Conservation (phyloP, 2,329 filamentous ascomycete genomes). For the Alternaria longipes region DNA sequence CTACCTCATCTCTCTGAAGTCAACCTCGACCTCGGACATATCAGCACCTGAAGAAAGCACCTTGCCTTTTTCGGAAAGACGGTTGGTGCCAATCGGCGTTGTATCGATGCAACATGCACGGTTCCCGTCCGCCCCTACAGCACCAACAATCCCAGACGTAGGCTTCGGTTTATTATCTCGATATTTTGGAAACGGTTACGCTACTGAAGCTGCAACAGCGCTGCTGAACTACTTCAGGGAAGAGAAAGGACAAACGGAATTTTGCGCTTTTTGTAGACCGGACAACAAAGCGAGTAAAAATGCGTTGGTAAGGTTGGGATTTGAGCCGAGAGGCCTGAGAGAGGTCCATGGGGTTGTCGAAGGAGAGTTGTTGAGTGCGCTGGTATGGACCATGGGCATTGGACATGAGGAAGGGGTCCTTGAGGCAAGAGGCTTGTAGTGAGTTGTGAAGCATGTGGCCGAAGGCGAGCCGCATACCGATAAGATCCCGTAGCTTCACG, state of each 20-base stretch:
- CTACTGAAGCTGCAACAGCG: conserved; percentile 27
- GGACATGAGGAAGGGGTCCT: conserved; percentile 4
- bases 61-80: conserved; percentile 1
- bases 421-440: conserved; percentile 5
- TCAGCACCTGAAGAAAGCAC: not conserved
- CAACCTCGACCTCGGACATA: not conserved
- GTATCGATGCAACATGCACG: conserved; percentile 37
- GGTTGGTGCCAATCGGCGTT: conserved; percentile 19
- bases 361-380: not conserved
- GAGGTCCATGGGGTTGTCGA: not conserved
- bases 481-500: not conserved
- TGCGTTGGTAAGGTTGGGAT: conserved; percentile 31
- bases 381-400: conserved; percentile 23
- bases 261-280: conserved; percentile 27
- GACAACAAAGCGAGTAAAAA: conserved; percentile 30
- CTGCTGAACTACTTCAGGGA: conserved; percentile 21
- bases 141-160: conserved; percentile 31
- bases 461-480: not conserved
- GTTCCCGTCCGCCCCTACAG: conserved; percentile 26
- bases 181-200: conserved; percentile 31
- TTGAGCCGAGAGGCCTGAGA: conserved; percentile 26
- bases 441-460: not conserved
- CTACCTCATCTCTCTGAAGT: conserved; percentile 37
- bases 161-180: conserved; percentile 26
- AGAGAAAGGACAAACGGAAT: conserved; percentile 14